phyloP scores from a whole-genome alignment of 352 stramenopile genomes.

The Hyaloperonospora brassicae region DNA sequence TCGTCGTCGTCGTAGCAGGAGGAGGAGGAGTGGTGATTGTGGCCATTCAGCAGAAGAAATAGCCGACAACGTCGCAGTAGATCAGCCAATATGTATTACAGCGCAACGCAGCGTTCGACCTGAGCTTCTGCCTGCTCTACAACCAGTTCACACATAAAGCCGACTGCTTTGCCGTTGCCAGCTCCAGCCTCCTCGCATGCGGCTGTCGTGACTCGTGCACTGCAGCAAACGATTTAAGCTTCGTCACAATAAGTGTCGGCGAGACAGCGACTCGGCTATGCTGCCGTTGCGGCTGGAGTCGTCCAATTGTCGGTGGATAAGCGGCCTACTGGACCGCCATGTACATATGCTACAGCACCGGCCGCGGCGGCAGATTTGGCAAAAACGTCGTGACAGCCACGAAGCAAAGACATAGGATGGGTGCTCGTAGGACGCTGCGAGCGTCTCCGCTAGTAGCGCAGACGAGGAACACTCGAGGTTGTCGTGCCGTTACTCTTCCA shows the following conservation, averaged over 20 bases:
- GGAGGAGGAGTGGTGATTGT: too few relatives aligned
- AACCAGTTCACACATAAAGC: too few relatives aligned
- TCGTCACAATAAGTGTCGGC: slow-evolving; percentile 6
- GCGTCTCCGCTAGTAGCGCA: slow-evolving; percentile 68
- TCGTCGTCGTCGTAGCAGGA: too few relatives aligned
- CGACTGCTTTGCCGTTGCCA: slow-evolving; percentile 11
- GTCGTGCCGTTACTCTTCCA: slow-evolving; percentile 39
- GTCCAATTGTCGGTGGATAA: slow-evolving; percentile 32
- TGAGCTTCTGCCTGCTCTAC: too few relatives aligned
- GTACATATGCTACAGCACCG: slow-evolving; percentile 56
- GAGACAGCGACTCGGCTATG: slow-evolving; percentile 56
- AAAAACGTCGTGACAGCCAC: slow-evolving; percentile 9
- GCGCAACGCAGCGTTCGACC: too few relatives aligned
- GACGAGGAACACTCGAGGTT: slow-evolving; percentile 74
- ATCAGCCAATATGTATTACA: too few relatives aligned
- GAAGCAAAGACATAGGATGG: slow-evolving; percentile 5
- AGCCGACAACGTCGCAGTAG: too few relatives aligned
- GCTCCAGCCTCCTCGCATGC: slow-evolving; percentile 49
- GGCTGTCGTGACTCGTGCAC: slow-evolving; percentile 39
- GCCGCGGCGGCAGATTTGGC: slow-evolving; percentile 10
- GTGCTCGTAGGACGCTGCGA: slow-evolving; percentile 42
- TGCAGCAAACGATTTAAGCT: slow-evolving; percentile 20
- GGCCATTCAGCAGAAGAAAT: too few relatives aligned
- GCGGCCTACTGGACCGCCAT: slow-evolving; percentile 22
- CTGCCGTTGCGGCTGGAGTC: slow-evolving; percentile 58